Evolutionary conservation across 129 eudicot genomes (phyloP), one percentile per base, ranked within the genome.

Genomic region (Artemisia annua): DNA sequence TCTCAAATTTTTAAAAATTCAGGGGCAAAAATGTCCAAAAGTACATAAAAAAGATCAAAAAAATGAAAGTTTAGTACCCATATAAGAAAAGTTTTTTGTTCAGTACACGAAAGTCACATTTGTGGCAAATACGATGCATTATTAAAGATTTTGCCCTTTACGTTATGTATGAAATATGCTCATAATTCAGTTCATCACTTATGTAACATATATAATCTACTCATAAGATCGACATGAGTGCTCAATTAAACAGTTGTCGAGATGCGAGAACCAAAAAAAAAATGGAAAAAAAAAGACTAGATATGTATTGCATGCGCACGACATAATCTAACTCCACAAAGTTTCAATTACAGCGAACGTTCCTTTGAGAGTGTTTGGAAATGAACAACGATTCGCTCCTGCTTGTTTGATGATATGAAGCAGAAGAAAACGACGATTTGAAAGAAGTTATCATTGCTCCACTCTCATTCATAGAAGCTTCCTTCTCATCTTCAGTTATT

Each of bases 401-500:
- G 15, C 22, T 39, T 35, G 52, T 63, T 16, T 35, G 69, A 63
- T 63, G 11, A 63, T 15, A 35, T 7, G 24, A 20, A 63, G 52
- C 7, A 35, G 69, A 63, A n/a, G 24, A 63, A 63, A 63, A 63
- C 5, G 26, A 63, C 17, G 13, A 63, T 11, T 61, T 61, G 18
- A 61, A 61, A 61, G 35, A 26, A 61, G 66, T 14, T 26, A 20
- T 30, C 17, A 0, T 61, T 30, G 46, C 10, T 39, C 46, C 46
- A 2, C 46, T 39, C 46, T 67, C 71, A 53, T 66, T 51, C 7
- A 58, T 15, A 10, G 70, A 26, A 39, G 24, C 44, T 52, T 82
- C 86, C 58, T 54, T 66, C 19, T 77, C 82, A n/a, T 82, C 83
- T 70, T 82, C 86, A 6, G 56, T 69, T 46, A 82, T 82, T 14